Percentiles rank a stretch among this genome's conserved stretches.
Evolutionary conservation across 345 rosid genomes (phyloP).

Genomic region (Gossypium bickii): DNA sequence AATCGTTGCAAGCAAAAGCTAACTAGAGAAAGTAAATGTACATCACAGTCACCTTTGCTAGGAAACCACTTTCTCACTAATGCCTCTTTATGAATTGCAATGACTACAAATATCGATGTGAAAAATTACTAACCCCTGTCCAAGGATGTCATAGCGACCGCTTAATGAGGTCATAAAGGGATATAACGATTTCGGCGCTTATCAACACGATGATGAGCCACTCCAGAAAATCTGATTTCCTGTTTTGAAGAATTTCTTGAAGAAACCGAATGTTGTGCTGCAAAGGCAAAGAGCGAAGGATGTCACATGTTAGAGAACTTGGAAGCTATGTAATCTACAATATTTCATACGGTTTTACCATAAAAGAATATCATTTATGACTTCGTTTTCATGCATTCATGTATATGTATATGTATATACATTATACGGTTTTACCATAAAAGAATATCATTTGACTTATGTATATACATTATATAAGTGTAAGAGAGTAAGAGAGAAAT

Average conservation of each 20-base stretch:
- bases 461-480: too few relatives aligned
- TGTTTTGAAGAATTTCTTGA: conserved; percentile 90
- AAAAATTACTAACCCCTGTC: not conserved
- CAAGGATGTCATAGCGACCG: not conserved
- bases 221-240: conserved; percentile 91
- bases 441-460: too few relatives aligned
- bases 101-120: too few relatives aligned
- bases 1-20: not conserved
- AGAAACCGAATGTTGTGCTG: conserved; percentile 95
- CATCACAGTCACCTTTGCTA: not conserved
- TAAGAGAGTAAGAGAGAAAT: not conserved
- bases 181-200: not conserved
- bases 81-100: not conserved
- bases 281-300: conserved; percentile 17
- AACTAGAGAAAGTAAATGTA: not conserved
- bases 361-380: not conserved
- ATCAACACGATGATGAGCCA: conserved; percentile 83
- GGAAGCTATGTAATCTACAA: not conserved
- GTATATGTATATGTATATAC: not conserved
- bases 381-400: not conserved
- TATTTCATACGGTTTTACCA: not conserved
- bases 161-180: conserved; percentile 11
- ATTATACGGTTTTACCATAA: too few relatives aligned
- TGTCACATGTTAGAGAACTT: not conserved
- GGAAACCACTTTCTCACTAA: not conserved